A percentile compares a stretch with the other conserved stretches of the same genome.
phyloP scores from a whole-genome alignment of 768 basidiomycete species.

The Boletales sp. region DNA sequence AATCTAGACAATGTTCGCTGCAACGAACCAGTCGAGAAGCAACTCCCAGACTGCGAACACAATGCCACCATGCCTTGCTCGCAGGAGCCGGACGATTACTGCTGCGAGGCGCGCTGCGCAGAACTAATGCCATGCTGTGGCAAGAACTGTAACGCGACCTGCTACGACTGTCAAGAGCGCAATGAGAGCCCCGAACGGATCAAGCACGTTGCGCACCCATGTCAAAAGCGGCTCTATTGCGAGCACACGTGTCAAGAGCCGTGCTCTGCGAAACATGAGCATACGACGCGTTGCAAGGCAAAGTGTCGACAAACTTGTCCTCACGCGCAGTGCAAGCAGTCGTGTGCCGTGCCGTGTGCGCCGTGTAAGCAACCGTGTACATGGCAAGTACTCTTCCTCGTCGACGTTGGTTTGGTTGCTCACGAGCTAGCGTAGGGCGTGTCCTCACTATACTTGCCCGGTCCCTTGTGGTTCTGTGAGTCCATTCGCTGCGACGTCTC shows the following conservation, averaged over 20 bases:
- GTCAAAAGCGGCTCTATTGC: conserved; percentile 52
- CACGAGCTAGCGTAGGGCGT: conserved; percentile 37
- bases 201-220: conserved; percentile 44
- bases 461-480: conserved; percentile 69
- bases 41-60: conserved; percentile 55
- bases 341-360: conserved; percentile 53
- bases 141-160: conserved; percentile 45
- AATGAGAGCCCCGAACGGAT: conserved; percentile 17
- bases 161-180: conserved; percentile 44
- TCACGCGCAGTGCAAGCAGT: conserved; percentile 46
- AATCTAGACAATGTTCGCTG: conserved; percentile 44
- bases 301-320: conserved; percentile 52
- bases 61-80: conserved; percentile 44
- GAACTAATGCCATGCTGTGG: conserved; percentile 51
- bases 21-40: conserved; percentile 38
- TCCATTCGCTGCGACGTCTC: not conserved
- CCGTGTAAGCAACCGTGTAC: conserved; percentile 61
- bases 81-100: conserved; percentile 34
- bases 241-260: conserved; percentile 47
- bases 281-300: conserved; percentile 42
- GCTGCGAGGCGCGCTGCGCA: conserved; percentile 42
- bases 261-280: conserved; percentile 51
- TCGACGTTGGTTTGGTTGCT: not conserved
- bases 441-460: conserved; percentile 52
- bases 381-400: conserved; percentile 36